Conservation (phyloP, 2,329 filamentous ascomycete genomes). For the Didymella arachidicola region DNA sequence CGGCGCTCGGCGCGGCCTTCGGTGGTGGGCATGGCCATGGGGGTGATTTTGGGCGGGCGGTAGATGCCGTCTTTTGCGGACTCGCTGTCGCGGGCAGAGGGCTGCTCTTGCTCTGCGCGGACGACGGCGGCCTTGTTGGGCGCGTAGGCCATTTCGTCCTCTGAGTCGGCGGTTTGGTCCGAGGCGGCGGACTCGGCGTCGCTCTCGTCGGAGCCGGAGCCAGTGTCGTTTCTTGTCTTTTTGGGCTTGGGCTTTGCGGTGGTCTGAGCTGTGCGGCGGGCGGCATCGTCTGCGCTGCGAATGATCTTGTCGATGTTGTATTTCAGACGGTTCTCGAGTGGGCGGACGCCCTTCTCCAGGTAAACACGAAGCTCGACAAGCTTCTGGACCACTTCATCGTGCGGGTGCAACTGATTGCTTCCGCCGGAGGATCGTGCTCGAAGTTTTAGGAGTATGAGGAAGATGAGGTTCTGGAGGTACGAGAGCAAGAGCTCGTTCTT, state of each 20-base stretch:
- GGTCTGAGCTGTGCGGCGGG: constrained; percentile 41
- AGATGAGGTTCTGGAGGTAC: constrained; percentile 93
- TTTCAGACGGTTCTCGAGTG: constrained; percentile 86
- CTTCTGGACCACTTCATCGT: constrained; percentile 79
- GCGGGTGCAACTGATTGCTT: constrained; percentile 54
- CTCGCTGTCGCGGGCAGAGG: constrained; percentile 36
- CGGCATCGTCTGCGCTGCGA: constrained; percentile 79
- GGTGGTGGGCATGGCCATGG: constrained; percentile 79
- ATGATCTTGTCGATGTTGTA: constrained; percentile 97
- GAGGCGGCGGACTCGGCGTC: constrained; percentile 41
- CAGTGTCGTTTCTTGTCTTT: constrained; percentile 48
- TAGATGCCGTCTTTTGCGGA: constrained; percentile 74
- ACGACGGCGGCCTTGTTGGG: constrained; percentile 64
- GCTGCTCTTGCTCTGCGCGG: constrained; percentile 35
- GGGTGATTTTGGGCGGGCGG: constrained; percentile 85
- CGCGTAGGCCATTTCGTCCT: constrained; percentile 68
- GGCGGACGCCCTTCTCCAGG: constrained; percentile 89
- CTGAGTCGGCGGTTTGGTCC: constrained; percentile 46
- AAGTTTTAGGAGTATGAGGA: constrained; percentile 82
- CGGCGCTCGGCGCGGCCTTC: constrained; percentile 67
- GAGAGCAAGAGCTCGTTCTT: constrained; percentile 98
- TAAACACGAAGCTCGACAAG: constrained; percentile 92
- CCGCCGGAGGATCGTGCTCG: constrained; percentile 51
- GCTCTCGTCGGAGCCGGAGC: constrained; percentile 54
- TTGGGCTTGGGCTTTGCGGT: constrained; percentile 24